Percentiles rank a stretch among this genome's conserved stretches.
Conservation (phyloP, 2,329 filamentous ascomycete genomes). For the Colletotrichum cordylinicola region DNA sequence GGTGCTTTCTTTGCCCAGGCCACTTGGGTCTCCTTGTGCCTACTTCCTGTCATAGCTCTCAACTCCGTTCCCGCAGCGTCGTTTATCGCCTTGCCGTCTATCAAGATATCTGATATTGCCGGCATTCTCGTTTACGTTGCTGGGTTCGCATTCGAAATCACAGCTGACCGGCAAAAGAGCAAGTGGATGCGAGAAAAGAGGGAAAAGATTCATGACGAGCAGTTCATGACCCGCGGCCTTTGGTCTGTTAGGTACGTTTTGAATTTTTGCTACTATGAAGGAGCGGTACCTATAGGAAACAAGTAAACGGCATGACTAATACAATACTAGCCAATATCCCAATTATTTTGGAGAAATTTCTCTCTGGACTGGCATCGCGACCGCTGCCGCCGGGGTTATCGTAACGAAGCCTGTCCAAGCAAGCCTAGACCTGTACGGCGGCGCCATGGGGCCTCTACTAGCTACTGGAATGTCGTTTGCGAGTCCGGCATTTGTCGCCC, state of each 20-base stretch:
- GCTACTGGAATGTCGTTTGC: conserved; percentile 54
- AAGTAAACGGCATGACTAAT: background rate
- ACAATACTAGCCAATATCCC: conserved; percentile 57
- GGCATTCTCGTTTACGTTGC: conserved; percentile 63
- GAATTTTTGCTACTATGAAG: background rate
- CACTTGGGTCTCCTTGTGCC: conserved; percentile 71
- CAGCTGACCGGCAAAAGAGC: conserved; percentile 69
- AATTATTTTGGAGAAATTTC: conserved; percentile 78
- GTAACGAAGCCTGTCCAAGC: conserved; percentile 57
- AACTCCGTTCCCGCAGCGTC: conserved; percentile 64
- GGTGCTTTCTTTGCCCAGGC: conserved; percentile 60
- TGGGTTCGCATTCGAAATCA: conserved; percentile 65
- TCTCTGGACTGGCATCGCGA: conserved; percentile 72
- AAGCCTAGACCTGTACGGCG: conserved; percentile 61
- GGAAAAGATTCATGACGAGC: conserved; percentile 69
- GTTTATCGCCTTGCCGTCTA: conserved; percentile 52
- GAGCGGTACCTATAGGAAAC: background rate
- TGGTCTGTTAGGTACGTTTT: conserved; percentile 58
- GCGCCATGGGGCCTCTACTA: conserved; percentile 31
- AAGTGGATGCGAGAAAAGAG: conserved; percentile 66
- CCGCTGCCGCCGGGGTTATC: conserved; percentile 62
- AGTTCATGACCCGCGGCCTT: conserved; percentile 68
- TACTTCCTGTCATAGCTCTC: conserved; percentile 68
- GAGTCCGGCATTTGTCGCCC: conserved; percentile 69
- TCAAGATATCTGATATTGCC: conserved; percentile 59